Evolutionary conservation across 108 stramenopile species (phyloP).

Genomic region (Skeletonema potamos): DNA sequence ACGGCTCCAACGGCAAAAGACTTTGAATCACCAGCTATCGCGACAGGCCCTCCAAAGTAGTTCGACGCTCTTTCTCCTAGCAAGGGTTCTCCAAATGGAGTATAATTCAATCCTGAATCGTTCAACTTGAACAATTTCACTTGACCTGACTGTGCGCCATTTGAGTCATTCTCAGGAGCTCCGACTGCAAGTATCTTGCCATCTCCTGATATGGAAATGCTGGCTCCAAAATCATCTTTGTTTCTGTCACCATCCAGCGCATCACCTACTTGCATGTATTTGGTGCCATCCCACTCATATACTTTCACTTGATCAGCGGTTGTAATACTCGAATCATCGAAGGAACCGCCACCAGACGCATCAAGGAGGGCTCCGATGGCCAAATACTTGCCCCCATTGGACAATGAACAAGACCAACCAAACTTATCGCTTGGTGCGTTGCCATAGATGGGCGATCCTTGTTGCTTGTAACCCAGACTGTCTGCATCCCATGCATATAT

Average conservation of each 20-base stretch:
- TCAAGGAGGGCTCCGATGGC: background rate
- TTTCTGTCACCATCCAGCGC: background rate
- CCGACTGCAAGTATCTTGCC: background rate
- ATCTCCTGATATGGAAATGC: background rate
- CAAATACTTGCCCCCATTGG: background rate
- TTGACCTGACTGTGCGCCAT: background rate
- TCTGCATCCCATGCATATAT: background rate
- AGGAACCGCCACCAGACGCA: background rate
- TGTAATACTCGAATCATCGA: background rate
- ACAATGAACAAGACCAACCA: background rate
- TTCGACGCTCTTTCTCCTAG: background rate
- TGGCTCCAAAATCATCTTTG: background rate
- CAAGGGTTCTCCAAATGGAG: background rate
- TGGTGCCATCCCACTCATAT: background rate
- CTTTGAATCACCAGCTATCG: background rate
- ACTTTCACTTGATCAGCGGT: background rate
- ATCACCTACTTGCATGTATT: background rate
- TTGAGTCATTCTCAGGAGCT: background rate
- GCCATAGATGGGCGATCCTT: background rate
- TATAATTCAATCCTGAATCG: background rate
- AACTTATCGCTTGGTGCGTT: background rate
- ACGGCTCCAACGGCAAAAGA: background rate
- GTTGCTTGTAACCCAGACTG: background rate
- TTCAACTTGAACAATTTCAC: background rate
- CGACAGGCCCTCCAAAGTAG: background rate